Percentiles rank a stretch among this genome's conserved stretches.
These are phyloP conservation scores for Mycosphaerella sp. DNA, from an alignment of 2,329 filamentous ascomycete genomes.

Conservation along the genomic window DNA sequence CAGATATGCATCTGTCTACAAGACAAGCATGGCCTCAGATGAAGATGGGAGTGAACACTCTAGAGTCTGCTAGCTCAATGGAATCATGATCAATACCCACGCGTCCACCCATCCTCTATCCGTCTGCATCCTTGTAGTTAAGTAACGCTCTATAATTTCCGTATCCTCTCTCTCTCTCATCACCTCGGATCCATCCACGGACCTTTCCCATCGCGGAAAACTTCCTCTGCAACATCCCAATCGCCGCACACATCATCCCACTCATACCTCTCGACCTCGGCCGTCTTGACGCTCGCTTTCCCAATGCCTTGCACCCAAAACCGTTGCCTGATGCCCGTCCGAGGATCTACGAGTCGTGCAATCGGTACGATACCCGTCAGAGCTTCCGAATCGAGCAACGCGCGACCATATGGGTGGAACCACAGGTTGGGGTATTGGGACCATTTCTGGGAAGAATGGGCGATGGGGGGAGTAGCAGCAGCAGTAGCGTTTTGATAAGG, in stretches of 20 bases:
- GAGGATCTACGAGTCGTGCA: neutral
- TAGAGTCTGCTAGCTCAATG: no score
- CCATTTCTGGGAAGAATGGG: neutral
- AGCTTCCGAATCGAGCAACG: slow-evolving; percentile 11
- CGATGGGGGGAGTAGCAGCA: neutral
- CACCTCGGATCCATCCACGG: slow-evolving; percentile 12
- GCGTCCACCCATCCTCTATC: no score
- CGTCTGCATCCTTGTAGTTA: no score
- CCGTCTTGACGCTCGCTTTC: slow-evolving; percentile 9
- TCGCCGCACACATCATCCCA: slow-evolving; percentile 8
- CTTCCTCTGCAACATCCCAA: neutral
- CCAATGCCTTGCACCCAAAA: slow-evolving; percentile 9
- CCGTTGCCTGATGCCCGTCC: slow-evolving; percentile 1
- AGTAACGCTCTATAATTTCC: no score
- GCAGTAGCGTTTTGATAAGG: no score
- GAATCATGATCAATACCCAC: no score
- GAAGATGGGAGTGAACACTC: no score
- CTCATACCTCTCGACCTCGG: neutral
- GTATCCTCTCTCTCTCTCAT: neutral
- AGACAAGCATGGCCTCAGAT: no score
- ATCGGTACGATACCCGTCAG: slow-evolving; percentile 3
- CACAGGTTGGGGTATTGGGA: slow-evolving; percentile 8
- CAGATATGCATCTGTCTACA: no score
- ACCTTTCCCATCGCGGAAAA: slow-evolving; percentile 12
- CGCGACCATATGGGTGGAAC: slow-evolving; percentile 15